Evolutionary conservation across 768 basidiomycete species (phyloP), one percentile per base, ranked within the genome.

Genomic region (Rhodotorula babjevae): DNA sequence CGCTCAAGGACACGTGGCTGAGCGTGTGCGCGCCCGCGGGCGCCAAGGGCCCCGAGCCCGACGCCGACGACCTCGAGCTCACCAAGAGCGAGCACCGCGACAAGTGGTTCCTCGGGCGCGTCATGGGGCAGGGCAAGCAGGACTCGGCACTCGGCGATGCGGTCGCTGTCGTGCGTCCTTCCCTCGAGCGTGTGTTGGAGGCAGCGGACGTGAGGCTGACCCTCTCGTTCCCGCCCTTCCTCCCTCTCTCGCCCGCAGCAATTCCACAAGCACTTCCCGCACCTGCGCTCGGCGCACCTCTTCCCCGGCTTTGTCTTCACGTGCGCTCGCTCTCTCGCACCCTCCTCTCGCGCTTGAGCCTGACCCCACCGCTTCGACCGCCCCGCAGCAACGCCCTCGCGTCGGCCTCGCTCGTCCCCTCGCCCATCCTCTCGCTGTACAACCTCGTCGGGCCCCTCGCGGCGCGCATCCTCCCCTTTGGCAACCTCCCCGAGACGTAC

Each of bases 221-320:
- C 47, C 31, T 46, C 29, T n/a, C 1, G n/a, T 11, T 8, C 53
- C 55, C 18, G 3, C 27, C n/a, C n/a, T n/a, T n/a, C n/a, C n/a
- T n/a, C n/a, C n/a, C n/a, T n/a, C 14, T 56, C 42, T 6, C n/a
- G 19, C n/a, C 6, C 10, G 36, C 67, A 77, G 72, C 72, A 77
- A 58, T 68, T 77, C 67, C 61, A 65, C 21, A 56, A 53, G 15
- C 61, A 60, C 36, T 77, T 69, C 42, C 76, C 76, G 21, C 10
- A 52, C 27, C 67, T 78, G 18, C 62, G 52, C 21, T 73, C 75
- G 29, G 69, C 56, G 57, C 77, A 78, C 66, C 65, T 77, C 49
- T 78, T 78, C 65, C 77, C 77, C 16, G 77, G 77, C 25, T 61
- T 50, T 52, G 77, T 78, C 40, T 49, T 46, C 7, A 76, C 77